Evolutionary conservation across 2,329 filamentous ascomycete genomes (phyloP).

Genomic region (Fusarium sarcochroum): DNA sequence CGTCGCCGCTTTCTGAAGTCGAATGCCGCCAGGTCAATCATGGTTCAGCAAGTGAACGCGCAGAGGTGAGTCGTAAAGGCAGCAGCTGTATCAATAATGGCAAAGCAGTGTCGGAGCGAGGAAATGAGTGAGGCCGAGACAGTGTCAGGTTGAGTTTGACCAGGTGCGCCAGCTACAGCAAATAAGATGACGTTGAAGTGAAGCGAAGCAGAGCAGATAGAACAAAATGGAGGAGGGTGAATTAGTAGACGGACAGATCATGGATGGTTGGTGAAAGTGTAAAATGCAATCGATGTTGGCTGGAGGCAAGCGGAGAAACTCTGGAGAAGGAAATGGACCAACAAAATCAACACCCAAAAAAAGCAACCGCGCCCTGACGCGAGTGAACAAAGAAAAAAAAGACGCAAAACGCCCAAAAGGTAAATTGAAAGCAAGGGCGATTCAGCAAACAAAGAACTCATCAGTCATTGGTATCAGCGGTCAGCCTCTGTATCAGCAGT

Average conservation of each 20-base stretch:
- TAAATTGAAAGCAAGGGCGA: background rate
- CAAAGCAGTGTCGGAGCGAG: background rate
- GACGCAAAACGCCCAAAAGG: background rate
- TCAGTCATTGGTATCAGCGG: background rate
- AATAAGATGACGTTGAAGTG: background rate
- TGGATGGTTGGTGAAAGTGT: constrained; percentile 1
- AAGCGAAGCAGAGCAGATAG: background rate
- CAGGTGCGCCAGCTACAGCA: background rate
- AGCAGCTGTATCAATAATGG: constrained; percentile 14
- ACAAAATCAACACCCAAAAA: constrained; percentile 6
- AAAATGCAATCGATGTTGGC: constrained; percentile 17
- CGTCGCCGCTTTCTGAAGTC: constrained; percentile 45
- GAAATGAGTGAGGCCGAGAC: constrained; percentile 4
- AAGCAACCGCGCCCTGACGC: constrained; percentile 6
- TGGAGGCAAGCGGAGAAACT: constrained; percentile 35
- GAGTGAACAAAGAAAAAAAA: constrained; percentile 6
- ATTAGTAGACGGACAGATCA: background rate
- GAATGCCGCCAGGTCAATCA: constrained; percentile 37
- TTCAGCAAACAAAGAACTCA: constrained; percentile 23
- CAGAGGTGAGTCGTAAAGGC: constrained; percentile 1
- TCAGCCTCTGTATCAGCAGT: constrained; percentile 10
- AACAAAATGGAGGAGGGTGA: background rate
- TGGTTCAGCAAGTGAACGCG: constrained; percentile 36
- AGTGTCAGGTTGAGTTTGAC: background rate
- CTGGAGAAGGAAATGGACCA: constrained; percentile 15